Evolutionary conservation across 768 basidiomycete species (phyloP), one percentile per base, ranked within the genome.

Genomic region (Macrolepiota fuliginosa): DNA sequence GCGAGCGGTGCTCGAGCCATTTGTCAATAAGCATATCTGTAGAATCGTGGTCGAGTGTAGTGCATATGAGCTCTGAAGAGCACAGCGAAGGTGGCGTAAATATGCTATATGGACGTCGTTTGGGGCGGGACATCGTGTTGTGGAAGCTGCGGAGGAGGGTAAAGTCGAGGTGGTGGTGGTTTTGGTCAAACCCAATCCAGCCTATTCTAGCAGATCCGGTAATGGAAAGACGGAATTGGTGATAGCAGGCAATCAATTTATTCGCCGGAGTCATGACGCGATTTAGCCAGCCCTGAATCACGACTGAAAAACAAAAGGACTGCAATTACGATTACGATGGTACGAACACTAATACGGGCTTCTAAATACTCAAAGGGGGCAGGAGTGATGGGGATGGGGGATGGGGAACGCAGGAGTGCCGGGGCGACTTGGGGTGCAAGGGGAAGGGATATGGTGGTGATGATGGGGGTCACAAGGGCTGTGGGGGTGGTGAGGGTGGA

Each of bases 1-100:
- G 71, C 47, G 77, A 78, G 68, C 84, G 83, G 69, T 90, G 88
- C 69, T 91, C 88, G 49, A 91, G 86, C 90, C 90, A 91, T 71
- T 87, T 89, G 79, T 91, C 88, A 75, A 91, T 91, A 66, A 91
- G 85, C 76, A 85, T 80, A 76, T 90, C 88, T 1, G 89, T 90
- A 17, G 86, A 81, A 65, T 89, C 86, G 76, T 89, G 85, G 74
- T 89, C 87, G 60, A 91, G 81, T 4, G 88, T 89, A 45, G 89
- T 91, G 74, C 87, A 86, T 57, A 91, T 84, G 53, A 91, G 88
- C 76, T 91, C 89, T 62, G 86, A 87, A 85, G 89, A 90, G 45
- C 83, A 81, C 59, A 91, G 82, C 29, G 77, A 80, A 4, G 90
- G 89, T 22, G 88, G 86, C 0, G 80, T 79, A 65, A 88, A 81